Percentiles rank a stretch among this genome's conserved stretches.
These are phyloP conservation scores for Fusarium nygamai DNA, from an alignment of 2,329 filamentous ascomycete species.

Conservation along the genomic window DNA sequence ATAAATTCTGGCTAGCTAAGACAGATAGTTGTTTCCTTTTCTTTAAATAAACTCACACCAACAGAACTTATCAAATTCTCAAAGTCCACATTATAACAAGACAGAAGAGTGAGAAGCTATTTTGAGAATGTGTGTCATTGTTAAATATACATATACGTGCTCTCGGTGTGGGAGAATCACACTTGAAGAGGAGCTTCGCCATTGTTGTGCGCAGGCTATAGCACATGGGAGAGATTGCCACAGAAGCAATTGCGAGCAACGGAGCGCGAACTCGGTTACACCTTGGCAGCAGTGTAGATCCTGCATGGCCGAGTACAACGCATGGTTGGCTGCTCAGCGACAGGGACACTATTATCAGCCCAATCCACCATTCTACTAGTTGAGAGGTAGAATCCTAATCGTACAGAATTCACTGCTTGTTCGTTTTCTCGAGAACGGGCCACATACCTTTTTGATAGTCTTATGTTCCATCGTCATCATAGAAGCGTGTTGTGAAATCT, in stretches of 20 bases:
- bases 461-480: fast-evolving
- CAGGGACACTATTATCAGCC: neutral
- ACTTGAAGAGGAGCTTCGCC: neutral
- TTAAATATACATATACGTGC: neutral
- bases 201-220: neutral
- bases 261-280: neutral
- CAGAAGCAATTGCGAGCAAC: neutral
- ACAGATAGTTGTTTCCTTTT: neutral
- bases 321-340: neutral
- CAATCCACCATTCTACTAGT: neutral
- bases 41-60: neutral
- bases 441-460: fast-evolving
- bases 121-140: neutral
- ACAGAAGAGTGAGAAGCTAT: neutral
- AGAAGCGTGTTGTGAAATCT: too few species aligned
- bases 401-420: neutral
- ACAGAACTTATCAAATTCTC: neutral
- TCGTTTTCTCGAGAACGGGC: fast-evolving
- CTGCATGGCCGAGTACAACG: neutral
- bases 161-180: neutral
- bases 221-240: neutral
- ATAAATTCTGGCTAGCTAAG: neutral
- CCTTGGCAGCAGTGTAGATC: neutral
- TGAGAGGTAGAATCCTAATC: neutral
- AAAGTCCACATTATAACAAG: too few species aligned